Conservation (phyloP, 2,329 filamentous ascomycete genomes). For the Colletotrichum karsti region DNA sequence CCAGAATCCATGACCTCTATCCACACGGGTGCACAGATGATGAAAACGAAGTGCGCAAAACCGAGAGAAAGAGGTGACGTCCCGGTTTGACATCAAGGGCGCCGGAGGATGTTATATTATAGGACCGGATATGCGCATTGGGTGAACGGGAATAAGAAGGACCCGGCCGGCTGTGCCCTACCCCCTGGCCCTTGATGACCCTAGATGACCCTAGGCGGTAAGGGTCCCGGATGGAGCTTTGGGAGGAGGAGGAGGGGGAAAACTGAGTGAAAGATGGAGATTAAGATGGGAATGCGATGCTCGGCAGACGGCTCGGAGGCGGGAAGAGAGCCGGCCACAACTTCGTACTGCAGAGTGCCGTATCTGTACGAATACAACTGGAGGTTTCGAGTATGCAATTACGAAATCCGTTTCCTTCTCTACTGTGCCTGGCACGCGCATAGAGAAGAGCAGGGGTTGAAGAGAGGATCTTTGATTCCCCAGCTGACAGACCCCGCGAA, state of each 20-base stretch:
- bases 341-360: background rate
- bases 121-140: constrained; percentile 17
- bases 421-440: background rate
- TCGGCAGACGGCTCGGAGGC: background rate
- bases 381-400: too few relatives aligned
- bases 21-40: background rate
- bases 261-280: background rate
- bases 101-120: constrained; percentile 10
- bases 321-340: background rate
- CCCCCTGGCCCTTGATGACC: background rate
- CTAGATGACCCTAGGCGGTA: background rate
- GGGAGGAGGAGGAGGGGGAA: background rate
- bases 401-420: background rate
- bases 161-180: background rate
- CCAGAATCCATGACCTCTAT: constrained; percentile 1
- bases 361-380: background rate
- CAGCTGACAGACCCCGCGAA: background rate
- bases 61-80: background rate
- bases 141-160: constrained; percentile 21
- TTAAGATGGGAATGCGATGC: background rate
- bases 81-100: background rate
- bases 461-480: background rate
- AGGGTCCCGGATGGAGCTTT: constrained; percentile 1
- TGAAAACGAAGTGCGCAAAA: background rate
- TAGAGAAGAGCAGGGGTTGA: background rate